Base-by-base conservation (phyloP, 2,329 filamentous ascomycete species). In the Fusarium anguioides region DNA sequence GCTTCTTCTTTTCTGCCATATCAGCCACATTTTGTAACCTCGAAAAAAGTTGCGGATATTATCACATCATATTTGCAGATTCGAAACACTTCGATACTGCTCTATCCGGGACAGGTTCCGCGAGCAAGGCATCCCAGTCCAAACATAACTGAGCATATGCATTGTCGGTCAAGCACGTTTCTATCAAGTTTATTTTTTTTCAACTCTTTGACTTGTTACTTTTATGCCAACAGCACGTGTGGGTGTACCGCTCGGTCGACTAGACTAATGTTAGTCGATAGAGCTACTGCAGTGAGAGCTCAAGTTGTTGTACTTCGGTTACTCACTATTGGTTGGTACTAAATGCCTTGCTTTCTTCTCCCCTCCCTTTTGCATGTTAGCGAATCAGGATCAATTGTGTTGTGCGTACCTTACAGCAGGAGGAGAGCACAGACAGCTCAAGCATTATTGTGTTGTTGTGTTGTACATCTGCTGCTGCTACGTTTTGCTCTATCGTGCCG, bases 341-440 rank as follows among this genome's bases (percentile, higher is more conserved):
- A 45, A 35, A 41, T 64, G 29, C 35, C 53, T 49, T 68, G 64
- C 64, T 58, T 48, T 42, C 37, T 50, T 52, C 45, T 29, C 42
- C 56, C 44, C 58, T 57, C 57, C 44, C 52, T 64, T 35, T 27
- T 42, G 31, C 31, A 42, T 24, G 39, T 52, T 56, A 53, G 33
- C 29, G 63, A 65, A 53, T 24, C 64, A 68, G 60, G 64, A 54
- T 68, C 62, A 58, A 49, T 44, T 61, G 54, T 15, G 44, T 36
- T n/a, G 20, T 31, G 24, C 49, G 65, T 68, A 68, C 65, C 65
- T 68, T 68, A 66, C 65, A 68, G 65, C 50, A 60, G 39, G 46
- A 46, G 39, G 27, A 64, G 51, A 63, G 64, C 64, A 66, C 64
- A 55, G 63, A 68, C 60, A 54, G 53, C 61, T 64, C 53, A 60